A percentile compares a stretch with the other conserved stretches of the same genome.
Conservation (phyloP, 2,329 filamentous ascomycete species). For the Bipolaris bicolor region DNA sequence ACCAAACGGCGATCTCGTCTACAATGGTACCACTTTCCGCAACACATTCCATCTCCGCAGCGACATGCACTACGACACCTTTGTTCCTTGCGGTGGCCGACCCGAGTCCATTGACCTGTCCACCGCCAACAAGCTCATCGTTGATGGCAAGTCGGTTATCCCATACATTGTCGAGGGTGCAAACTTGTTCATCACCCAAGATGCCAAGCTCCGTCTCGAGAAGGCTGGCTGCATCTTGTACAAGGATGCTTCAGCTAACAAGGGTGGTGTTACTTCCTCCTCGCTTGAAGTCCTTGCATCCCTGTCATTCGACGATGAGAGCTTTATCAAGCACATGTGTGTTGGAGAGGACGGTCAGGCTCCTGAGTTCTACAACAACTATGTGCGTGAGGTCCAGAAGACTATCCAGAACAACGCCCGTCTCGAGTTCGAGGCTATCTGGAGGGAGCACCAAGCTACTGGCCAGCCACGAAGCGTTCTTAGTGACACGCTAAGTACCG, state of each 20-base stretch:
- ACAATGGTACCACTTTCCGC: conserved; percentile 93
- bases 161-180: conserved; percentile 98
- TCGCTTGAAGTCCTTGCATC: conserved; percentile 95
- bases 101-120: conserved; percentile 96
- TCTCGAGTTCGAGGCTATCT: conserved; percentile 97
- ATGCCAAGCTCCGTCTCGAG: conserved; percentile 93
- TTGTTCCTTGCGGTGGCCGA: conserved; percentile 94
- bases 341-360: conserved; percentile 75
- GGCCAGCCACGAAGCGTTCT: conserved; percentile 82
- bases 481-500: conserved; percentile 86
- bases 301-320: conserved; percentile 87
- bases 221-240: conserved; percentile 93
- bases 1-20: conserved; percentile 82
- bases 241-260: conserved; percentile 98
- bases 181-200: conserved; percentile 98
- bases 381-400: conserved; percentile 88
- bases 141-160: conserved; percentile 83
- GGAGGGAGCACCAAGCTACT: conserved; percentile 88
- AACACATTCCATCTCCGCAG: conserved; percentile 95
- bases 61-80: conserved; percentile 76
- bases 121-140: conserved; percentile 84
- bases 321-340: conserved; percentile 95
- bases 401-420: conserved; percentile 90
- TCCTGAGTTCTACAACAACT: conserved; percentile 89
- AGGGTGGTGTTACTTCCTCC: conserved; percentile 96